These are phyloP conservation scores for Rhododendron henanense DNA, from an alignment of 148 eudicot genomes.

Conservation along the genomic window DNA sequence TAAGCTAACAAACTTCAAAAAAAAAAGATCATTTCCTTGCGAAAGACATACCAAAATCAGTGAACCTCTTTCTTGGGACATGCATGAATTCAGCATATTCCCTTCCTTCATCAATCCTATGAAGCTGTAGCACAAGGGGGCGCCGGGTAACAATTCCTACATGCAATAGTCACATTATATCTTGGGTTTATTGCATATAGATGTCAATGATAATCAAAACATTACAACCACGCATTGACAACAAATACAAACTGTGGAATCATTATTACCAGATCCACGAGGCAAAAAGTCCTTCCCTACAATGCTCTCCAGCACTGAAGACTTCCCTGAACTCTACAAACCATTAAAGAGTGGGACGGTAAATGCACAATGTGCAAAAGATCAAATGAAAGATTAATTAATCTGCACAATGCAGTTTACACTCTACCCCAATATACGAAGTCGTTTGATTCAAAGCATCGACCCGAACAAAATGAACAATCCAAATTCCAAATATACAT, in stretches of 20 bases:
- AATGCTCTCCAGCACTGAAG: slow-evolving; percentile 91
- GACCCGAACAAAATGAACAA: neutral
- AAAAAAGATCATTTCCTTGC: neutral
- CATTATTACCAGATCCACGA: slow-evolving; percentile 88
- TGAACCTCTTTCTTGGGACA: slow-evolving; percentile 64
- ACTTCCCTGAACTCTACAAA: slow-evolving; percentile 93
- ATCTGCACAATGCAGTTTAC: neutral
- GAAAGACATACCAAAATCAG: slow-evolving; percentile 77
- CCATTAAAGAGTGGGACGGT: slow-evolving; percentile 5
- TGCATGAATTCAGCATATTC: slow-evolving; percentile 99
- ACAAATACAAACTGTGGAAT: neutral
- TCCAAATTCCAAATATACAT: neutral
- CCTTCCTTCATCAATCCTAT: slow-evolving; percentile 80
- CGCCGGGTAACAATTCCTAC: slow-evolving; percentile 97
- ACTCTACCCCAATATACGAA: neutral
- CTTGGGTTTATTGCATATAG: neutral
- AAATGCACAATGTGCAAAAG: neutral
- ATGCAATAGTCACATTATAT: slow-evolving; percentile 6
- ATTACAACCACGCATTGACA: neutral
- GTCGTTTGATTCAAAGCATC: neutral
- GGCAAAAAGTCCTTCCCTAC: slow-evolving; percentile 98
- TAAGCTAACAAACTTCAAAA: neutral
- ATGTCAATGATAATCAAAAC: neutral
- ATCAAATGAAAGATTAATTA: neutral
- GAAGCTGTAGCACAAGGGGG: slow-evolving; percentile 96